Evolutionary conservation across 202 grass and related monocot genomes (phyloP).

Genomic region (Saccharum hybrid): DNA sequence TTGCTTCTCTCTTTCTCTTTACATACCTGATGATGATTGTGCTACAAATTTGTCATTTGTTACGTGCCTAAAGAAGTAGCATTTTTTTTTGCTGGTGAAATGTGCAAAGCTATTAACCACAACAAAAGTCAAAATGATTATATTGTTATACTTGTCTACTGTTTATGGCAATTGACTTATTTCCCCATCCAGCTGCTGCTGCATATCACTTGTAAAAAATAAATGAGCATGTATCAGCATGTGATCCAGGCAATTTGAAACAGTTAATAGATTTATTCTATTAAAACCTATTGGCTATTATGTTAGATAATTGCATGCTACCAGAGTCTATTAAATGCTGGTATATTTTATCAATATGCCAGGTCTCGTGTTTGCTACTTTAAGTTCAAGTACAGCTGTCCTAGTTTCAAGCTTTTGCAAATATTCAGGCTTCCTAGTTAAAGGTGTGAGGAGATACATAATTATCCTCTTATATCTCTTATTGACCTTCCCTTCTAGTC

Average conservation of each 20-base stretch:
- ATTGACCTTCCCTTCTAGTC: background rate
- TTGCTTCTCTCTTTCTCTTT: conserved; percentile 1
- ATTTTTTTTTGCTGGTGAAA: conserved; percentile 15
- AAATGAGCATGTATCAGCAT: background rate
- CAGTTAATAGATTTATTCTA: conserved; percentile 4
- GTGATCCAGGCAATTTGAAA: background rate
- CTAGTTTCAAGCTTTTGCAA: conserved; percentile 11
- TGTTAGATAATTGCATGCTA: background rate
- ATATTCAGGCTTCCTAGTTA: conserved; percentile 5
- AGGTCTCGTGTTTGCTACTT: background rate
- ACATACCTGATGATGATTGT: conserved; percentile 1
- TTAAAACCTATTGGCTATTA: background rate
- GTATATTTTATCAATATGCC: conserved; percentile 10
- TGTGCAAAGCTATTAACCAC: conserved; percentile 27
- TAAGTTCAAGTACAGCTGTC: background rate
- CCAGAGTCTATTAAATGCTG: background rate
- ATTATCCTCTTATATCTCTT: conserved; percentile 4
- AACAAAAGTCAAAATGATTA: conserved; percentile 5
- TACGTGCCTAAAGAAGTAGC: conserved; percentile 17
- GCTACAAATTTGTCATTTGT: conserved; percentile 15
- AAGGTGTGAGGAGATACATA: background rate
- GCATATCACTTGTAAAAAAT: conserved; percentile 24
- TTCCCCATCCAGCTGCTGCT: background rate
- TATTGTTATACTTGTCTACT: conserved; percentile 21
- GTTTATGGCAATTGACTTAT: conserved; percentile 14